Conservation (phyloP, 1,284 basidiomycete species). For the Trichosporon coremiiforme region DNA sequence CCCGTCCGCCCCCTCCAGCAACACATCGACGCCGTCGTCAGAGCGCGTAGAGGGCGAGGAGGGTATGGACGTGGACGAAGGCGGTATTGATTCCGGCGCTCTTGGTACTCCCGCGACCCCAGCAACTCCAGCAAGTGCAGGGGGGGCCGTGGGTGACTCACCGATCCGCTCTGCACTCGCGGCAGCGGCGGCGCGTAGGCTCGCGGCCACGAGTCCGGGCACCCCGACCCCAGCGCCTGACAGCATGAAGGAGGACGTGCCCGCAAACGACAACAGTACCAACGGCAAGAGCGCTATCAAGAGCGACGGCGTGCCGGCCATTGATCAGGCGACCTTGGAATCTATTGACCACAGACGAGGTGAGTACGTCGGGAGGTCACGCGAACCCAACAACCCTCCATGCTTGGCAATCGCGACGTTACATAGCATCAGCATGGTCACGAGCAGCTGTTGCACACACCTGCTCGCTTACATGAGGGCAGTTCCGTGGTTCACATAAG, state of each 20-base stretch:
- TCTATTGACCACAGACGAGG: conserved; percentile 45
- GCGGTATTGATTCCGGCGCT: conserved; percentile 6
- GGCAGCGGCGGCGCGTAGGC: neutral
- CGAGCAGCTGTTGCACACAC: too few relatives aligned
- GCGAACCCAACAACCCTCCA: neutral
- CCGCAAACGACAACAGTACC: conserved; percentile 17
- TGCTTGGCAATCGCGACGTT: neutral
- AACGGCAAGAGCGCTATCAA: conserved; percentile 8
- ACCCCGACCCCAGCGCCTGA: neutral
- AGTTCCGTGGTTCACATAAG: neutral
- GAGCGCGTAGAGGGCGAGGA: conserved; percentile 17
- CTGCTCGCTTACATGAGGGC: neutral
- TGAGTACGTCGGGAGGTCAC: conserved; percentile 28
- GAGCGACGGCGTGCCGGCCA: conserved; percentile 15
- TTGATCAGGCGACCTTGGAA: conserved; percentile 34
- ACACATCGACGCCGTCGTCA: conserved; percentile 15
- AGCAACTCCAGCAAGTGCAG: conserved; percentile 16
- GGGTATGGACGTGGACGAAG: conserved; percentile 26
- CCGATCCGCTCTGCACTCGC: conserved; percentile 2
- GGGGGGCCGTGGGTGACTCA: conserved; percentile 10
- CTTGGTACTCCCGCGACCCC: conserved; percentile 21
- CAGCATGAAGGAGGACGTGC: conserved; percentile 20
- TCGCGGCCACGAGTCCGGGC: neutral
- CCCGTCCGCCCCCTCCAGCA: conserved; percentile 16
- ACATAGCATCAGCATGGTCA: neutral